Evolutionary conservation across 352 stramenopile genomes (phyloP).

Genomic region (Plasmopara viticola): DNA sequence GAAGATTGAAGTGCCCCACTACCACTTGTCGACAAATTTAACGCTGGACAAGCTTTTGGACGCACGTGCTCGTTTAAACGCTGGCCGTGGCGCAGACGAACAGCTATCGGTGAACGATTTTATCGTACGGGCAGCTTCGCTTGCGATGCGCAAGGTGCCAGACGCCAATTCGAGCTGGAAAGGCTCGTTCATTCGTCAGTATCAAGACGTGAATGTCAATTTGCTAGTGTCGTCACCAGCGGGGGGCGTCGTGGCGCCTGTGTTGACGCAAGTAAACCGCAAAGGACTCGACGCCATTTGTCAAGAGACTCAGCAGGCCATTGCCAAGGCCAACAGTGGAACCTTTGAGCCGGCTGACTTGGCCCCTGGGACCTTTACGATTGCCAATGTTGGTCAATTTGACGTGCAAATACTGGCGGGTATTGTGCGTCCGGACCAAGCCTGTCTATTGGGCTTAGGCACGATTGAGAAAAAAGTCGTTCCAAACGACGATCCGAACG

Average conservation of each 20-base stretch:
- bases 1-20: conserved; percentile 95
- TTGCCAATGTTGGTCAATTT: conserved; percentile 96
- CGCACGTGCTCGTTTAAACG: conserved; percentile 87
- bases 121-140: conserved; percentile 92
- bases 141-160: conserved; percentile 95
- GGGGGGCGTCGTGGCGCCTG: conserved; percentile 93
- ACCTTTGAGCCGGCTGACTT: conserved; percentile 44
- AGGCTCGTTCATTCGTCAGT: conserved; percentile 92
- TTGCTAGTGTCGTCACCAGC: conserved; percentile 62
- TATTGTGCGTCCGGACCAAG: conserved; percentile 92
- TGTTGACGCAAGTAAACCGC: conserved; percentile 84
- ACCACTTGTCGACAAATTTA: conserved; percentile 95
- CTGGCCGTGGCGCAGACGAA: conserved; percentile 86
- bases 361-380: conserved; percentile 91
- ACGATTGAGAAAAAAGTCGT: conserved; percentile 95
- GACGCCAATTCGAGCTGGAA: conserved; percentile 87
- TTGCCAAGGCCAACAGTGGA: conserved; percentile 31
- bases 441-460: conserved; percentile 91
- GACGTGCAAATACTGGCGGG: conserved; percentile 92
- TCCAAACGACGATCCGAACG: conserved; percentile 77
- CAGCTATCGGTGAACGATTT: conserved; percentile 98
- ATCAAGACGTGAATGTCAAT: conserved; percentile 94
- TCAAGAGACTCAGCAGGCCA: conserved; percentile 43
- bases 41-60: conserved; percentile 89
- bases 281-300: conserved; percentile 53